Evolutionary conservation across 2,329 filamentous ascomycete species (phyloP).

Genomic region (Calonectria leucothoes): DNA sequence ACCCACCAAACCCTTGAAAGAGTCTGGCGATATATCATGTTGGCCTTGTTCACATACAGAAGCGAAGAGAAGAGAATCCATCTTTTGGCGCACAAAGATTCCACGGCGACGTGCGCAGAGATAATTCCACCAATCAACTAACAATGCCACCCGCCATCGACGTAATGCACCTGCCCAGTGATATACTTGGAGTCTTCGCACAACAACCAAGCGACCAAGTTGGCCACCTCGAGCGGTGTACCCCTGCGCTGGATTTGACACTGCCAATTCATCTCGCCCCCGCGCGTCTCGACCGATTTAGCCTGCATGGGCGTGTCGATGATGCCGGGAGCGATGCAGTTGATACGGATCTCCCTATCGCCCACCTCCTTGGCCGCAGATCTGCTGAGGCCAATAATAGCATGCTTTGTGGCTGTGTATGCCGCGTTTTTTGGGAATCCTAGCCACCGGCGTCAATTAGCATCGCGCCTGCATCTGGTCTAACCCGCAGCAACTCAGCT

Average conservation of each 20-base stretch:
- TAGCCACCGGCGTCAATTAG: neutral
- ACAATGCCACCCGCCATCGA: constrained; percentile 1
- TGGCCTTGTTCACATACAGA: neutral
- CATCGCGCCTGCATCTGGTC: neutral
- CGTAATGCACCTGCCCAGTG: neutral
- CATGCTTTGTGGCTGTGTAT: neutral
- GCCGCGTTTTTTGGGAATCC: neutral
- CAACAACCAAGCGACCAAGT: neutral
- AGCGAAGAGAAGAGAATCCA: neutral
- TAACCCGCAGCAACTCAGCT: neutral
- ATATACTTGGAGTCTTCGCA: neutral
- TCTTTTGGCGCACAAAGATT: neutral
- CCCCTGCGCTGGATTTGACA: neutral
- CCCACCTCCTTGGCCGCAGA: neutral
- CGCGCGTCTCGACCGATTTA: neutral
- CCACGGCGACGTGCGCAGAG: neutral
- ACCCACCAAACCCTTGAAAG: too few relatives aligned
- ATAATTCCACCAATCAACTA: neutral
- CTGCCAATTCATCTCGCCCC: neutral
- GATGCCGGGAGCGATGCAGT: neutral
- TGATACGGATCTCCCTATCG: neutral
- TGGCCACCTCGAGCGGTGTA: neutral
- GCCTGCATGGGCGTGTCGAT: neutral
- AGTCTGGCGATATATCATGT: too few relatives aligned
- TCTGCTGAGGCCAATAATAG: neutral